Evolutionary conservation across 768 basidiomycete genomes (phyloP).

Genomic region (Tylopilus balloui): DNA sequence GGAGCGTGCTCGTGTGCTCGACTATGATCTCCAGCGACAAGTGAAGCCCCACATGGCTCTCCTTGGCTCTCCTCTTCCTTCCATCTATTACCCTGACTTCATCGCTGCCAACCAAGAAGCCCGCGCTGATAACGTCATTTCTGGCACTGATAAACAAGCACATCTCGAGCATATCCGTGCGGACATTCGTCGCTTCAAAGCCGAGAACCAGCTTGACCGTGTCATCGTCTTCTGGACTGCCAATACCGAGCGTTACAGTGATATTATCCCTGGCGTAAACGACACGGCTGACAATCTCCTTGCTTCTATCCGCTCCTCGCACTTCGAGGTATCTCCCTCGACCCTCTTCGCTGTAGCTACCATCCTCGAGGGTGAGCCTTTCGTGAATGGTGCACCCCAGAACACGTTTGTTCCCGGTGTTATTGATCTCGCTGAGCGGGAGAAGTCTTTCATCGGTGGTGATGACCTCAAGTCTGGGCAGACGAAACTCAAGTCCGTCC

Average conservation of each 20-base stretch:
- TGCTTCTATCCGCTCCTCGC: constrained; percentile 73
- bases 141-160: constrained; percentile 79
- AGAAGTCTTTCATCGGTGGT: constrained; percentile 91
- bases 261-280: constrained; percentile 91
- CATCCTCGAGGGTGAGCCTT: constrained; percentile 92
- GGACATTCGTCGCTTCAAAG: constrained; percentile 95
- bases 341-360: constrained; percentile 94
- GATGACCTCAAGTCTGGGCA: constrained; percentile 98
- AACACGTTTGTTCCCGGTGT: constrained; percentile 98
- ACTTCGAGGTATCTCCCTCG: constrained; percentile 93
- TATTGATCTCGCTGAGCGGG: constrained; percentile 85
- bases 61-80: constrained; percentile 81
- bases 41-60: constrained; percentile 80
- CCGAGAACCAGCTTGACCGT: constrained; percentile 74
- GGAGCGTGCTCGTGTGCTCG: constrained; percentile 88
- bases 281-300: constrained; percentile 90
- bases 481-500: constrained; percentile 94
- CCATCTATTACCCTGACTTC: constrained; percentile 96
- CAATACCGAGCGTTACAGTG: constrained; percentile 97
- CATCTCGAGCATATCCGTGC: constrained; percentile 89
- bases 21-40: constrained; percentile 96
- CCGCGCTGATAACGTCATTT: constrained; percentile 90
- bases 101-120: constrained; percentile 97
- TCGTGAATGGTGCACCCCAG: constrained; percentile 97
- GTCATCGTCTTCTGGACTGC: constrained; percentile 97